Conservation (phyloP, 108 stramenopile species). For the Fistulifera pelliculosa region DNA sequence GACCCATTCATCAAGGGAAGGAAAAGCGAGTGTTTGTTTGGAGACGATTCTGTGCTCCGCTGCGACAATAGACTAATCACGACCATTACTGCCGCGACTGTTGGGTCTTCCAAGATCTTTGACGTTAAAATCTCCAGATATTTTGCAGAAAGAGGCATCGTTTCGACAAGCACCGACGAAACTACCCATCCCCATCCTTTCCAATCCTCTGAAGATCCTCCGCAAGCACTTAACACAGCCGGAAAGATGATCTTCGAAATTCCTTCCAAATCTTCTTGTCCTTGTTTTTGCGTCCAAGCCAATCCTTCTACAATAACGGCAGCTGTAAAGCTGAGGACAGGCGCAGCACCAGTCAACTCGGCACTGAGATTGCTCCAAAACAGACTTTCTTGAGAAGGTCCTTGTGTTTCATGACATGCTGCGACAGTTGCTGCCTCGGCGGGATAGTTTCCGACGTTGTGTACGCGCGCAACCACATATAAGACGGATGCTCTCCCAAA, state of each 20-base stretch:
- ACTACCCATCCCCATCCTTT: conserved; percentile 29
- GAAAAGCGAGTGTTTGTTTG: background rate
- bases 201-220: background rate
- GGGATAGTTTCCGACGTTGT: conserved; percentile 19
- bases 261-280: conserved; percentile 33
- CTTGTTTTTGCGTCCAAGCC: conserved; percentile 26
- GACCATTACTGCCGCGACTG: no score
- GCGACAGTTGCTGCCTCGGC: conserved; percentile 15
- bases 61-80: background rate
- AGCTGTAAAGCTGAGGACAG: conserved; percentile 49
- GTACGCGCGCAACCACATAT: conserved; percentile 53
- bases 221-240: conserved; percentile 30
- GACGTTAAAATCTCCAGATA: background rate
- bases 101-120: no score
- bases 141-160: conserved; percentile 14
- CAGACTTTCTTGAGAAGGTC: conserved; percentile 23
- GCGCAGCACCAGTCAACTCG: background rate
- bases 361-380: conserved; percentile 16
- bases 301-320: conserved; percentile 60
- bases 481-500: conserved; percentile 30
- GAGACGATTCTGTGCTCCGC: background rate
- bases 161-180: conserved; percentile 35
- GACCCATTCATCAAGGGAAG: conserved; percentile 1
- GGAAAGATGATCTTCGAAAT: conserved; percentile 31
- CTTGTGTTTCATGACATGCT: conserved; percentile 38